These are phyloP conservation scores for Pugionium cornutum DNA, from an alignment of 345 rosid species.

Conservation along the genomic window DNA sequence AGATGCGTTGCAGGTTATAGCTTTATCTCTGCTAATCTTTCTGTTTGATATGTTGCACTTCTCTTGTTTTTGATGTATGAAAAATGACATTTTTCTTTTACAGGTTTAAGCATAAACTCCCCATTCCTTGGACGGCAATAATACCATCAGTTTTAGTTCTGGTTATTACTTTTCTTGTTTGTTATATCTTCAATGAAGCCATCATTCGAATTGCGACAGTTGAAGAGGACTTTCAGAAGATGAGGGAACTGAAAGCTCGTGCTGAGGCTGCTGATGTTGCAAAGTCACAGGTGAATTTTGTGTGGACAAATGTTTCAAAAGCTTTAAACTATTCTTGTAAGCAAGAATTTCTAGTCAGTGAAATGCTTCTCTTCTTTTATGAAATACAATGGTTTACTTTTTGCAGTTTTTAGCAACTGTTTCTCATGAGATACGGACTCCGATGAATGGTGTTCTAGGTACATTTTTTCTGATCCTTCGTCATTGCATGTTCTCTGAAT, in stretches of 20 bases:
- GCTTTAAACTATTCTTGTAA: too few species aligned
- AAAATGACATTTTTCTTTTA: constrained; percentile 39
- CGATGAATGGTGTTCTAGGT: constrained; percentile 80
- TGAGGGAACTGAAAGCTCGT: constrained; percentile 83
- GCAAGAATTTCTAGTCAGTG: too few species aligned
- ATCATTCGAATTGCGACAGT: constrained; percentile 70
- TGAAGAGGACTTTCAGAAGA: constrained; percentile 69
- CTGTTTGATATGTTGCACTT: not conserved
- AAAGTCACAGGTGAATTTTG: constrained; percentile 57
- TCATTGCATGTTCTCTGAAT: not conserved
- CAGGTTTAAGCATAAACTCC: constrained; percentile 83
- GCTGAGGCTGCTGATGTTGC: constrained; percentile 88
- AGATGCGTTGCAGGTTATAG: constrained; percentile 86
- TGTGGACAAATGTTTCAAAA: too few species aligned
- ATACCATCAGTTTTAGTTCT: constrained; percentile 58
- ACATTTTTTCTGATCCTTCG: not conserved
- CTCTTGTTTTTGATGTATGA: not conserved
- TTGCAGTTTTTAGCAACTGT: constrained; percentile 89
- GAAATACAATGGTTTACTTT: too few species aligned
- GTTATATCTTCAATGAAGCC: constrained; percentile 76
- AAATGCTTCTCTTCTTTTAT: too few species aligned
- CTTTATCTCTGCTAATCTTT: not conserved
- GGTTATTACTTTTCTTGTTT: constrained; percentile 70
- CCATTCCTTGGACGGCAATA: constrained; percentile 80
- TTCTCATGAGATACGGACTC: constrained; percentile 97